These are phyloP conservation scores for Macrophomina pseudophaseolina DNA, from an alignment of 2,329 filamentous ascomycete species.

Conservation along the genomic window DNA sequence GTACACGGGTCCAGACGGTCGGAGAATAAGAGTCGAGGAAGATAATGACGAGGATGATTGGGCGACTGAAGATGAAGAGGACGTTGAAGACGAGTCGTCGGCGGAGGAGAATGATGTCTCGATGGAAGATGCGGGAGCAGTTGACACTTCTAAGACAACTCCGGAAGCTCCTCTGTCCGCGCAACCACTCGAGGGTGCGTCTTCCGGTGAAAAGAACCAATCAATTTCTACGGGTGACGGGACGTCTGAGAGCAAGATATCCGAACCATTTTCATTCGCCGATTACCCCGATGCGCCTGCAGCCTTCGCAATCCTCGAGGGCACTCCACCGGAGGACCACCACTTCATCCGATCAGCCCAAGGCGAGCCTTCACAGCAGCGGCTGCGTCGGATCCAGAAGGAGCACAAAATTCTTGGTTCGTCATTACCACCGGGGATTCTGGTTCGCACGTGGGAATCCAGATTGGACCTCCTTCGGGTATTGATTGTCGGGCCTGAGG, in stretches of 20 bases:
- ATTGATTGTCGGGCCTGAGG: conserved; percentile 62
- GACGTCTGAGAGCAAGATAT: conserved; percentile 27
- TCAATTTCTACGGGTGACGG: background rate
- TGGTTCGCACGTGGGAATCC: conserved; percentile 64
- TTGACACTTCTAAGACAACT: conserved; percentile 43
- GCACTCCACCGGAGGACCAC: conserved; percentile 40
- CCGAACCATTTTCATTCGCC: conserved; percentile 18
- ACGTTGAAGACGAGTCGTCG: conserved; percentile 43
- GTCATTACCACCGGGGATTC: conserved; percentile 61
- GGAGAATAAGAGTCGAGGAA: conserved; percentile 38
- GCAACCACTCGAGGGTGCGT: conserved; percentile 2
- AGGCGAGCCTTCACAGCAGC: conserved; percentile 41
- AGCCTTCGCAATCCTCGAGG: conserved; percentile 45
- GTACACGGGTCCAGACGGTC: conserved; percentile 41
- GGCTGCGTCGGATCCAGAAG: conserved; percentile 59
- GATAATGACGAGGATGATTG: conserved; percentile 38
- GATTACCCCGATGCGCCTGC: conserved; percentile 29
- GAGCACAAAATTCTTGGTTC: conserved; percentile 63
- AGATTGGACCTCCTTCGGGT: conserved; percentile 64
- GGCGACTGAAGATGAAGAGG: conserved; percentile 31
- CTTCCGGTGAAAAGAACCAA: background rate
- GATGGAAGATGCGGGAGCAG: conserved; percentile 37
- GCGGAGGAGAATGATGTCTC: conserved; percentile 43
- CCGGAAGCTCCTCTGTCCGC: conserved; percentile 41
- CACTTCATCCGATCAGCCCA: conserved; percentile 40